These are phyloP conservation scores for Globisporangium heterothallicum DNA, from an alignment of 352 stramenopile species.

Conservation along the genomic window DNA sequence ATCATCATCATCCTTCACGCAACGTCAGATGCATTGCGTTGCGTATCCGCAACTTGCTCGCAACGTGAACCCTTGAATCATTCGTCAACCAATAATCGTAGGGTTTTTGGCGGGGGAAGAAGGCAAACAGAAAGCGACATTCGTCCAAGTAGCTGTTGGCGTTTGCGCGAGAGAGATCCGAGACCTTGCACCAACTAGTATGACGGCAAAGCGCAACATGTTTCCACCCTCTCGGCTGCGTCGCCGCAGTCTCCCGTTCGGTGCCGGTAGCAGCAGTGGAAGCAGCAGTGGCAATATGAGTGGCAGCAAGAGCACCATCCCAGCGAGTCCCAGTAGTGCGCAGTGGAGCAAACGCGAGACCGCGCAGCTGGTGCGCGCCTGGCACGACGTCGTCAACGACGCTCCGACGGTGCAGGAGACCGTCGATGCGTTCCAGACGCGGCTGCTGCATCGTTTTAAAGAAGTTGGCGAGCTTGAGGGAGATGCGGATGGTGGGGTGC, in stretches of 20 bases:
- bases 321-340: slow-evolving; percentile 4
- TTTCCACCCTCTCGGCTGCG: slow-evolving; percentile 11
- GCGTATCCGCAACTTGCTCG: background rate
- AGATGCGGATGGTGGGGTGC: background rate
- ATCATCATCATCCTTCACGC: no score
- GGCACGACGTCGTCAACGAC: slow-evolving; percentile 11
- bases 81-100: background rate
- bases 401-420: slow-evolving; percentile 4
- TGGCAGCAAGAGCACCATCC: background rate
- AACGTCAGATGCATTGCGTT: no score
- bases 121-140: no score
- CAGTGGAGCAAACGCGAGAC: slow-evolving; percentile 8
- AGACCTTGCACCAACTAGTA: no score
- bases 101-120: background rate
- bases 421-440: slow-evolving; percentile 15
- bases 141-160: no score
- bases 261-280: background rate
- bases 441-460: slow-evolving; percentile 12
- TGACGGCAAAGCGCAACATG: background rate
- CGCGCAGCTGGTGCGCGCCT: slow-evolving; percentile 8
- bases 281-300: background rate
- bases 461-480: background rate
- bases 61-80: background rate
- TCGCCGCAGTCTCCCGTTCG: background rate
- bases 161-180: no score